These are phyloP conservation scores for Elymus sibiricus DNA, from an alignment of 176 grass and related monocot genomes.

Conservation along the genomic window DNA sequence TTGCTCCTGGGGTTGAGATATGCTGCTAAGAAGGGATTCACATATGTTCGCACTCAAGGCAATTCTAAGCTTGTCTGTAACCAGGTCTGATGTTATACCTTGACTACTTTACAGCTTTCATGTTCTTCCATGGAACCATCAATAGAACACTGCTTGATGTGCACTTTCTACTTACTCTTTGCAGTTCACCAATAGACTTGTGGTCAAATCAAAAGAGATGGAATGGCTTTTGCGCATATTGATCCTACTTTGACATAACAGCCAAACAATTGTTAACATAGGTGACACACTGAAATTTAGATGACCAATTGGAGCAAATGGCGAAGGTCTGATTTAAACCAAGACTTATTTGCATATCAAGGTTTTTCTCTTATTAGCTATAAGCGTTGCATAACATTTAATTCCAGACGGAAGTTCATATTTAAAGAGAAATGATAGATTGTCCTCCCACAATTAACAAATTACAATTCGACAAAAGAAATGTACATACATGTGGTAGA, in stretches of 20 bases:
- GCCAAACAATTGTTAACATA: no score
- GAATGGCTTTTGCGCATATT: not conserved
- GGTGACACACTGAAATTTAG: not conserved
- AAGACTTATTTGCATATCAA: no score
- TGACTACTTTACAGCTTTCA: conserved; percentile 15
- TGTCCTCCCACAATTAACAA: no score
- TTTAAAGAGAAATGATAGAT: no score
- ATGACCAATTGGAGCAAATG: no score
- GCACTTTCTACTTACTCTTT: not conserved
- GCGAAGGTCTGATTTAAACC: no score
- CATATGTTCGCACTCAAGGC: conserved; percentile 59
- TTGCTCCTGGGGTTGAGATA: conserved; percentile 80
- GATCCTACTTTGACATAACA: no score
- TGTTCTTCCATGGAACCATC: not conserved
- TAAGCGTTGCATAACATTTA: no score
- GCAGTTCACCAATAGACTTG: not conserved
- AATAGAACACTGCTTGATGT: not conserved
- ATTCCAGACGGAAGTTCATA: no score
- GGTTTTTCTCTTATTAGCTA: no score
- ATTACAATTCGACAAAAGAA: no score
- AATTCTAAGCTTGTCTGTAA: conserved; percentile 75
- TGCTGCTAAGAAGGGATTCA: conserved; percentile 74
- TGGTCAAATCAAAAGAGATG: not conserved
- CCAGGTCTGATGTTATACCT: conserved; percentile 42
- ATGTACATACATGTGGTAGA: no score